Evolutionary conservation across 2,329 filamentous ascomycete species (phyloP).

Genomic region (Exserohilum rostratum): DNA sequence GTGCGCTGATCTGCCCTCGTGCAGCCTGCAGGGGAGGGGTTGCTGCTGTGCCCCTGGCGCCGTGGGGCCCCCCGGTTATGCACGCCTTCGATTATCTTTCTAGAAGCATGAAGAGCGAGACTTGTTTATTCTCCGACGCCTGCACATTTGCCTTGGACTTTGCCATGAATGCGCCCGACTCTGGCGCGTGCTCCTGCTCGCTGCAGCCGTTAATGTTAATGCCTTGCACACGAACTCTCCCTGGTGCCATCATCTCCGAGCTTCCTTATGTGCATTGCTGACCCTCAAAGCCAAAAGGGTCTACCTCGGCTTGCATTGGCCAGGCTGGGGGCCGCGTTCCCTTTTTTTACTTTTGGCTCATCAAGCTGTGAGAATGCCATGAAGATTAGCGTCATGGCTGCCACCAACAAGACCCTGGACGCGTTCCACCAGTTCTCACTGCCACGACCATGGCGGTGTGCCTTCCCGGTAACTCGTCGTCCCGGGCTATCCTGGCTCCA

Average conservation of each 20-base stretch:
- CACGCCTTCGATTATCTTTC: slow-evolving; percentile 25
- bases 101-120: slow-evolving; percentile 19
- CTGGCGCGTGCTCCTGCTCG: too few species aligned
- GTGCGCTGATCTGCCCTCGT: too few species aligned
- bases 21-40: neutral
- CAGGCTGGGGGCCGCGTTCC: too few species aligned
- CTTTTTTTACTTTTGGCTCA: neutral
- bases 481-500: neutral
- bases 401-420: neutral
- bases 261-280: neutral
- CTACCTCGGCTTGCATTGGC: neutral
- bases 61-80: slow-evolving; percentile 1
- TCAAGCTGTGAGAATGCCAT: neutral
- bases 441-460: slow-evolving; percentile 1
- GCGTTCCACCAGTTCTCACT: neutral
- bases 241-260: neutral
- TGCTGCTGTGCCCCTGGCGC: slow-evolving; percentile 1
- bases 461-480: neutral
- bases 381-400: neutral
- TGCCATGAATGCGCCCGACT: neutral
- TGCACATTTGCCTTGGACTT: slow-evolving; percentile 9
- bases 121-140: slow-evolving; percentile 16
- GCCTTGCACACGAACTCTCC: neutral
- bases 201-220: neutral
- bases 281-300: neutral